These are phyloP conservation scores for Penicillium sp. DNA, from an alignment of 2,329 filamentous ascomycete genomes.

Conservation along the genomic window DNA sequence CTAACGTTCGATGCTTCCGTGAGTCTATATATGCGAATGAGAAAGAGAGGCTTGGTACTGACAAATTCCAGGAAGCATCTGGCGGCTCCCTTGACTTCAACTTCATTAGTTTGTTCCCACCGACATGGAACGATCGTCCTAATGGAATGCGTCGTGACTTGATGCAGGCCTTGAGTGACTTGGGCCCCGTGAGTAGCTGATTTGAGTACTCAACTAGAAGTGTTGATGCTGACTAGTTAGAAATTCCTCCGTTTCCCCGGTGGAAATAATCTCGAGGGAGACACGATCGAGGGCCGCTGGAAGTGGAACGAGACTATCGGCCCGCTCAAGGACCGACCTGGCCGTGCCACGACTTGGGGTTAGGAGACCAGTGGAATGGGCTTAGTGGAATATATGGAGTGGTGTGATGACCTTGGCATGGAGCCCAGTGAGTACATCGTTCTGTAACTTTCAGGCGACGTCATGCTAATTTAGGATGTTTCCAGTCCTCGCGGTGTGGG, in stretches of 20 bases:
- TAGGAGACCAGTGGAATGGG: constrained; percentile 46
- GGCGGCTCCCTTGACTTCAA: constrained; percentile 47
- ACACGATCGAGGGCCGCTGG: constrained; percentile 36
- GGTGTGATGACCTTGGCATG: constrained; percentile 45
- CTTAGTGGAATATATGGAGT: constrained; percentile 47
- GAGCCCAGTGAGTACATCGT: constrained; percentile 29
- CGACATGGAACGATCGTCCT: constrained; percentile 50
- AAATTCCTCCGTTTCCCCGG: constrained; percentile 50
- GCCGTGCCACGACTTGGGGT: constrained; percentile 38
- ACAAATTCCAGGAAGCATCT: constrained; percentile 27
- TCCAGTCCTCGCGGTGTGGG: constrained; percentile 41
- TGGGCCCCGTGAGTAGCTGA: constrained; percentile 19
- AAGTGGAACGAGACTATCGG: constrained; percentile 52
- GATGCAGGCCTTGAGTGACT: constrained; percentile 38
- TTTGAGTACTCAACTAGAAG: no score
- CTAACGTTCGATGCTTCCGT: constrained; percentile 47
- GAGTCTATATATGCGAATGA: background rate
- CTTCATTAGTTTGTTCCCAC: constrained; percentile 51
- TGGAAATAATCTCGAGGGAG: constrained; percentile 49
- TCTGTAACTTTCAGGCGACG: no score
- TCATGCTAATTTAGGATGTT: background rate
- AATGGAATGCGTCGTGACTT: constrained; percentile 51
- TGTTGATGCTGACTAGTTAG: constrained; percentile 13
- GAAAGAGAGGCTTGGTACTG: background rate
- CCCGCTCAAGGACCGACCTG: constrained; percentile 45